Conservation (phyloP, 805 yeast species). For the Blastobotrys robertii region DNA sequence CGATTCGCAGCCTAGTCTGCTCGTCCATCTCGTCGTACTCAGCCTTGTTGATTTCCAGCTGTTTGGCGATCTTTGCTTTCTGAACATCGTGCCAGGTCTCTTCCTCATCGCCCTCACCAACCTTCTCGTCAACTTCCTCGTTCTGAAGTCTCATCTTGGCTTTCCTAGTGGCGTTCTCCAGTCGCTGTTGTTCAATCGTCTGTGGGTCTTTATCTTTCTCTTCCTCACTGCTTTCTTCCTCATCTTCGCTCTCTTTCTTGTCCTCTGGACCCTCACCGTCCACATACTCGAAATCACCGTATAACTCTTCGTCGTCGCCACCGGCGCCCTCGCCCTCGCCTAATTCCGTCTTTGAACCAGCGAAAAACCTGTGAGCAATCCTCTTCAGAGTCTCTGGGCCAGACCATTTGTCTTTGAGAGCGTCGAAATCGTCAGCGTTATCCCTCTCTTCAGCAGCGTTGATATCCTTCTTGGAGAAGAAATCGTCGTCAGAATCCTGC, state of each 20-base stretch:
- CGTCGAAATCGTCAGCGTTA: slow-evolving; percentile 9
- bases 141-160: slow-evolving; percentile 82
- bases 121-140: slow-evolving; percentile 69
- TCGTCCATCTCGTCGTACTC: slow-evolving; percentile 55
- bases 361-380: slow-evolving; percentile 17
- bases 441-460: slow-evolving; percentile 17
- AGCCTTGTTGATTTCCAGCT: slow-evolving; percentile 82
- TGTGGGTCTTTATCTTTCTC: slow-evolving; percentile 12
- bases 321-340: slow-evolving; percentile 18
- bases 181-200: slow-evolving; percentile 67
- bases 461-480: slow-evolving; percentile 17
- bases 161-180: slow-evolving; percentile 76
- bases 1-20: slow-evolving; percentile 69
- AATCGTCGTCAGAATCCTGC: slow-evolving; percentile 27
- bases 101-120: slow-evolving; percentile 50
- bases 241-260: slow-evolving; percentile 27
- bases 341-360: slow-evolving; percentile 9
- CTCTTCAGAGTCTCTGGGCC: slow-evolving; percentile 10
- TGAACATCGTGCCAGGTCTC: slow-evolving; percentile 98
- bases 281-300: slow-evolving; percentile 35
- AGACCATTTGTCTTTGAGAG: slow-evolving; percentile 15
- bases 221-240: slow-evolving; percentile 27
- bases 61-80: slow-evolving; percentile 94
- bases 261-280: slow-evolving; percentile 27
- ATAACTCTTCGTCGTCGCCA: slow-evolving; percentile 26